phyloP scores from a whole-genome alignment of 2,329 filamentous ascomycete species.

The Aspergillus amoenus region DNA sequence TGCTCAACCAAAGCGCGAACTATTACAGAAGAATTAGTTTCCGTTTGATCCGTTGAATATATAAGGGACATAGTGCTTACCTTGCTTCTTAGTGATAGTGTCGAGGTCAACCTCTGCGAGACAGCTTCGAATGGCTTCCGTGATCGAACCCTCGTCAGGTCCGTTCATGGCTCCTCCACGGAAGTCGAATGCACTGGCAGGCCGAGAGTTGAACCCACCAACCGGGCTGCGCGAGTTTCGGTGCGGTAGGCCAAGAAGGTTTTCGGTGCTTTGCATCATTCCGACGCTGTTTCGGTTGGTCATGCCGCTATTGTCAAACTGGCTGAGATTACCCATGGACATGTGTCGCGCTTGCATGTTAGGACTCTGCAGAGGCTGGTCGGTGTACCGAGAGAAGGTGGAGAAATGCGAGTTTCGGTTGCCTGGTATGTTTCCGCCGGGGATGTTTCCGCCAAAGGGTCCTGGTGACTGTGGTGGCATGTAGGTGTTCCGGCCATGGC shows the following conservation, averaged over 20 bases:
- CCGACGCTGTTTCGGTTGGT: conserved; percentile 44
- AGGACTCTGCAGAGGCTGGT: conserved; percentile 51
- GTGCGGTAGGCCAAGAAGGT: conserved; percentile 40
- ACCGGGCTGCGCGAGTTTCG: conserved; percentile 50
- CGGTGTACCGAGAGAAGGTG: conserved; percentile 60
- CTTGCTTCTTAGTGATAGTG: conserved; percentile 97
- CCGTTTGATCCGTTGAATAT: not conserved
- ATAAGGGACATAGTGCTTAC: conserved; percentile 38
- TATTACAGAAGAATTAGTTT: conserved; percentile 16
- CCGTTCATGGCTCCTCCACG: conserved; percentile 52
- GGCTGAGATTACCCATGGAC: conserved; percentile 58
- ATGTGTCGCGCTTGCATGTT: conserved; percentile 51
- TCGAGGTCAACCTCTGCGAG: conserved; percentile 88
- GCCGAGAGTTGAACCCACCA: conserved; percentile 47
- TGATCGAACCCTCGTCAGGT: conserved; percentile 75
- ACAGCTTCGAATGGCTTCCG: conserved; percentile 80
- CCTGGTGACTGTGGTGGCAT: conserved; percentile 82
- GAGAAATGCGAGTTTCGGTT: conserved; percentile 72
- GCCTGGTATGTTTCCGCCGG: conserved; percentile 45
- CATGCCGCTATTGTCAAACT: conserved; percentile 41
- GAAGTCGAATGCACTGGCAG: conserved; percentile 59
- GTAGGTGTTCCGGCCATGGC: conserved; percentile 60
- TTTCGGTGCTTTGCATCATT: conserved; percentile 46
- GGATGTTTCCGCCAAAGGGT: conserved; percentile 59
- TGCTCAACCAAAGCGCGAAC: conserved; percentile 88